Percentiles rank a stretch among this genome's conserved stretches.
These are phyloP conservation scores for Urochloa ruziziensis DNA, from an alignment of 176 grass and related monocot species.

Conservation along the genomic window DNA sequence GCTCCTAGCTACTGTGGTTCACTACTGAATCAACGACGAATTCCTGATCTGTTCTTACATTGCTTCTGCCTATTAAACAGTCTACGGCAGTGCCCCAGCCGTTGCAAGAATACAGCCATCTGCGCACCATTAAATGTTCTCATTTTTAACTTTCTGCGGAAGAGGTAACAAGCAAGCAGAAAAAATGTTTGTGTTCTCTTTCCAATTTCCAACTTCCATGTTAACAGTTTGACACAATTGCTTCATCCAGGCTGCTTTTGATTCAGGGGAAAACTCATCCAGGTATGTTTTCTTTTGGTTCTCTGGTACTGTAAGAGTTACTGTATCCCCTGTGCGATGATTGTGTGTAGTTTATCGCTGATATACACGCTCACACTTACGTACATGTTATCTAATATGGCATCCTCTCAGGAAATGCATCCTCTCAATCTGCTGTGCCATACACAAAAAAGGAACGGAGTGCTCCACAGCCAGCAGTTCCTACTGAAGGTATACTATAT, in stretches of 20 bases:
- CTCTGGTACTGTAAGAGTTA: not conserved
- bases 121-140: not conserved
- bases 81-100: not conserved
- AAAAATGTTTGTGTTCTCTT: not conserved
- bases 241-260: not conserved
- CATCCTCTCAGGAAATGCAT: not conserved
- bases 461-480: too few relatives aligned
- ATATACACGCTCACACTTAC: not conserved
- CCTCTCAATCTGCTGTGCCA: not conserved
- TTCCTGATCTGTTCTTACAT: not conserved
- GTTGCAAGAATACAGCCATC: not conserved
- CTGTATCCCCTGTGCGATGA: not conserved
- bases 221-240: not conserved
- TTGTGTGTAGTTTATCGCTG: not conserved
- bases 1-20: too few relatives aligned
- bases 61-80: not conserved
- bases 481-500: too few relatives aligned
- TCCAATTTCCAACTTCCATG: not conserved
- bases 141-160: not conserved
- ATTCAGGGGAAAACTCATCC: not conserved
- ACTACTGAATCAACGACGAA: not conserved
- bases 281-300: not conserved
- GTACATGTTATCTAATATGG: not conserved
- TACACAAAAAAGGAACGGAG: not conserved
- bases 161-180: not conserved